phyloP scores from a whole-genome alignment of 257 asterid species.

The Solanum phureja region DNA sequence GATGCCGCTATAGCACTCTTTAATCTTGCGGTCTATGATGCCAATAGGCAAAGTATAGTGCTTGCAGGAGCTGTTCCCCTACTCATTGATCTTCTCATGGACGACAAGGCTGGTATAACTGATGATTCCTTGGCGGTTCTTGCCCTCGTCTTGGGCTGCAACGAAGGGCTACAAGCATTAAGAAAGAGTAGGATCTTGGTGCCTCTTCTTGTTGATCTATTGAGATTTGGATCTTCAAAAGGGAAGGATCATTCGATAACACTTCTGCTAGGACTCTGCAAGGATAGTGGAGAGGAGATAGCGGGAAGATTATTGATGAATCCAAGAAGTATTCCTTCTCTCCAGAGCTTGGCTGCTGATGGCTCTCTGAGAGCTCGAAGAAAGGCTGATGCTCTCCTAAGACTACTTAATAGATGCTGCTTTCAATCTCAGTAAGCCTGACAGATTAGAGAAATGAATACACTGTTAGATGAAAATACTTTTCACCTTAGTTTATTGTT shows the following conservation, averaged over 20 bases:
- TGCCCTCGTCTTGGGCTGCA: slow-evolving; percentile 51
- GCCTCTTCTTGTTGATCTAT: slow-evolving; percentile 66
- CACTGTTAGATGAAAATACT: slow-evolving; percentile 3
- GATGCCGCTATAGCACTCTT: slow-evolving; percentile 87
- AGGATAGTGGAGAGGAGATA: slow-evolving; percentile 69
- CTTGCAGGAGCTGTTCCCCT: slow-evolving; percentile 62
- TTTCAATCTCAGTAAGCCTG: slow-evolving; percentile 30
- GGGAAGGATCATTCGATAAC: slow-evolving; percentile 78
- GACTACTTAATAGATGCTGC: slow-evolving; percentile 76
- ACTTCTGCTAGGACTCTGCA: slow-evolving; percentile 66
- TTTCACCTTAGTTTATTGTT: not conserved
- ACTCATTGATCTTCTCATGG: slow-evolving; percentile 57
- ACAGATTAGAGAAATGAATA: slow-evolving; percentile 9
- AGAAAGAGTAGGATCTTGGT: slow-evolving; percentile 47
- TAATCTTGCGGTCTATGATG: slow-evolving; percentile 55
- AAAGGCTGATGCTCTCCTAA: slow-evolving; percentile 77
- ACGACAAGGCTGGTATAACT: slow-evolving; percentile 76
- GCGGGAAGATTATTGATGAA: slow-evolving; percentile 59
- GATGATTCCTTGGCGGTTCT: slow-evolving; percentile 73
- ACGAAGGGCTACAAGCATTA: slow-evolving; percentile 58
- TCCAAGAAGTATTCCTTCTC: slow-evolving; percentile 70
- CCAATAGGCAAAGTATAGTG: slow-evolving; percentile 34
- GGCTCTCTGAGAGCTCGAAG: slow-evolving; percentile 63
- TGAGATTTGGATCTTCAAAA: slow-evolving; percentile 71
- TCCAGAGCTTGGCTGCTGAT: slow-evolving; percentile 47